These are phyloP conservation scores for Telopea speciosissima DNA, from an alignment of 177 flowering plant species.

Conservation along the genomic window DNA sequence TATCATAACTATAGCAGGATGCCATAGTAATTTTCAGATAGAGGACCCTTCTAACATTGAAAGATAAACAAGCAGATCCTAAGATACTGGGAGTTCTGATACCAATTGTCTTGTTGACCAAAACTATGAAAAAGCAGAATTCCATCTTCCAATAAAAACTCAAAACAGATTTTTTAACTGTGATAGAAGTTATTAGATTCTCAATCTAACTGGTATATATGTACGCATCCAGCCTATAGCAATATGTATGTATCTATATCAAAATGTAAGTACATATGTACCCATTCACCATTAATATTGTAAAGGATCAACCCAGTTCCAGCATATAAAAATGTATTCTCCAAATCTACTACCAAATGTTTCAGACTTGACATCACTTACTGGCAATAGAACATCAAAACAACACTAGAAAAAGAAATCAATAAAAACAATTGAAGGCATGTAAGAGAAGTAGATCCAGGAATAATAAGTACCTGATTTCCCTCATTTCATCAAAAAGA, in stretches of 20 bases:
- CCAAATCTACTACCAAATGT: background rate
- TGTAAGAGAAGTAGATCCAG: conserved; percentile 1
- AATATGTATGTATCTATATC: background rate
- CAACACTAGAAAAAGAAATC: background rate
- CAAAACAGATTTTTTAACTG: background rate
- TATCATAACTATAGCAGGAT: background rate
- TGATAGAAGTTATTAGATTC: background rate
- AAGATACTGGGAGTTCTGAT: background rate
- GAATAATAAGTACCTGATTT: conserved; percentile 54
- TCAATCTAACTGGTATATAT: background rate
- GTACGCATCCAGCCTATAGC: background rate
- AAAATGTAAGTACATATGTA: background rate
- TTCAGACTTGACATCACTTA: background rate
- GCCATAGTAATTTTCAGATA: background rate
- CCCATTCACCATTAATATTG: background rate
- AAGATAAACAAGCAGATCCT: background rate
- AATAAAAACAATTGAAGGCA: background rate
- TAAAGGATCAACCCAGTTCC: no score
- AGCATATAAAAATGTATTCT: no score
- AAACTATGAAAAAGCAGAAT: background rate
- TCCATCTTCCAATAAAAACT: no score
- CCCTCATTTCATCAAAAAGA: conserved; percentile 65
- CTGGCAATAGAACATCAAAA: background rate
- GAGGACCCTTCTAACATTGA: background rate
- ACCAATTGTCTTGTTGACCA: background rate